A percentile compares a stretch with the other conserved stretches of the same genome.
Conservation (phyloP, 1,284 basidiomycete species). For the Ganoderma sinense region DNA sequence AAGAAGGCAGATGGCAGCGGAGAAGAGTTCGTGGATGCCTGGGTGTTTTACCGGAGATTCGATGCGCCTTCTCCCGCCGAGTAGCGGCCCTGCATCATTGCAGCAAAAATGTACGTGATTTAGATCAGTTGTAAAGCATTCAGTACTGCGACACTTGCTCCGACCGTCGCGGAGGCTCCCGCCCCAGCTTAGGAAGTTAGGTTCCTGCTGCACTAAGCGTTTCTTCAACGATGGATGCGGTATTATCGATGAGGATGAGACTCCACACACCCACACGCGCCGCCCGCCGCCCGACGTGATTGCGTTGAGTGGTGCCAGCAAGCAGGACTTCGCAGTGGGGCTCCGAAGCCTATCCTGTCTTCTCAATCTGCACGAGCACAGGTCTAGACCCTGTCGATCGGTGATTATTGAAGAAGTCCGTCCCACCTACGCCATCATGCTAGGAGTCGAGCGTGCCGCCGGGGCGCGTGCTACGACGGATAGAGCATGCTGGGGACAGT, state of each 20-base stretch:
- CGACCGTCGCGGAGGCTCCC: neutral
- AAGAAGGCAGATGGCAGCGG: constrained; percentile 67
- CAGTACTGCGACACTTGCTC: neutral
- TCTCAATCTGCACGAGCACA: neutral
- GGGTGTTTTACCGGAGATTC: constrained; percentile 87
- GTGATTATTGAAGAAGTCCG: neutral
- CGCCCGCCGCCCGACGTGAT: neutral
- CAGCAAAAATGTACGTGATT: constrained; percentile 1
- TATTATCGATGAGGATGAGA: neutral
- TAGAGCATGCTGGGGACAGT: neutral
- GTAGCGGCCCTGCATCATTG: constrained; percentile 7
- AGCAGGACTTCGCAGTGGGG: neutral
- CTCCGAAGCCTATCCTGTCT: neutral
- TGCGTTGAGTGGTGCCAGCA: neutral
- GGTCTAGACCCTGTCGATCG: neutral
- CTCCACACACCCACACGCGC: neutral
- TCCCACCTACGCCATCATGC: neutral
- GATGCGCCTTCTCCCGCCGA: constrained; percentile 28
- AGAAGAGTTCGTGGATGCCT: constrained; percentile 91
- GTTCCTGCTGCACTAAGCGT: neutral
- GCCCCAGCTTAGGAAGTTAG: neutral
- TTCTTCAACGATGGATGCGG: neutral
- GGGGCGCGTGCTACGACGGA: neutral
- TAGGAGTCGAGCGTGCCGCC: neutral
- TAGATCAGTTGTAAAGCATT: neutral